Evolutionary conservation across 140 eudicot species (phyloP).

Genomic region (Stevia rebaudiana): DNA sequence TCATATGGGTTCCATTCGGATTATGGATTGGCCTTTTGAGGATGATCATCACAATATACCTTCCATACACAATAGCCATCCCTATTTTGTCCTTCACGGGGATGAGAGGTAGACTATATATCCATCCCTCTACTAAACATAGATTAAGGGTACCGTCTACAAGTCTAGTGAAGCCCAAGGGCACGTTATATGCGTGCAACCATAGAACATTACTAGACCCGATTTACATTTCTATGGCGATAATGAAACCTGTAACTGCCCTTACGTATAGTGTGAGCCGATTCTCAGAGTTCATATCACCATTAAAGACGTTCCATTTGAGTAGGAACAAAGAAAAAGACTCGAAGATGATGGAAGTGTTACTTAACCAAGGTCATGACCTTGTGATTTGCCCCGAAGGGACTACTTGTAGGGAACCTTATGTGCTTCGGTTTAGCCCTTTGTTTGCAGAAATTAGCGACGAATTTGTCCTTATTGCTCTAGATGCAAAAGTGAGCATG

Average conservation of each 20-base stretch:
- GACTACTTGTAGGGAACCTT: slow-evolving; percentile 83
- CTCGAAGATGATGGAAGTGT: slow-evolving; percentile 36
- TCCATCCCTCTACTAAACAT: not conserved
- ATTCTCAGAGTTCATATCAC: slow-evolving; percentile 49
- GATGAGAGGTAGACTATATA: slow-evolving; percentile 26
- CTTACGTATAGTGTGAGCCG: slow-evolving; percentile 62
- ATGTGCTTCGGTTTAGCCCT: slow-evolving; percentile 65
- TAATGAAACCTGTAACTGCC: slow-evolving; percentile 41
- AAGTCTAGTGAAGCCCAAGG: not conserved
- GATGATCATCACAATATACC: slow-evolving; percentile 20
- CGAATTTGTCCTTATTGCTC: slow-evolving; percentile 53
- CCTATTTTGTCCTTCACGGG: slow-evolving; percentile 41
- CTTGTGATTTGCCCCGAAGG: slow-evolving; percentile 84
- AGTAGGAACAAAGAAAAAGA: slow-evolving; percentile 43
- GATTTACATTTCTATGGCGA: slow-evolving; percentile 41
- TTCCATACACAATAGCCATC: slow-evolving; percentile 43
- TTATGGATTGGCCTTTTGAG: slow-evolving; percentile 37
- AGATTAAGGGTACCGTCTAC: not conserved
- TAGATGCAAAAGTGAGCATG: slow-evolving; percentile 48
- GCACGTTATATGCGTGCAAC: slow-evolving; percentile 49
- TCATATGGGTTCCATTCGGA: slow-evolving; percentile 68
- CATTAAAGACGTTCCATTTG: slow-evolving; percentile 42
- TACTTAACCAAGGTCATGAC: slow-evolving; percentile 44
- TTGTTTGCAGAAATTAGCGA: slow-evolving; percentile 57
- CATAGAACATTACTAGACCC: slow-evolving; percentile 71